Evolutionary conservation across 2,329 filamentous ascomycete genomes (phyloP), one percentile per base, ranked within the genome.

Genomic region (Arthrobotrys pseudoclavata): DNA sequence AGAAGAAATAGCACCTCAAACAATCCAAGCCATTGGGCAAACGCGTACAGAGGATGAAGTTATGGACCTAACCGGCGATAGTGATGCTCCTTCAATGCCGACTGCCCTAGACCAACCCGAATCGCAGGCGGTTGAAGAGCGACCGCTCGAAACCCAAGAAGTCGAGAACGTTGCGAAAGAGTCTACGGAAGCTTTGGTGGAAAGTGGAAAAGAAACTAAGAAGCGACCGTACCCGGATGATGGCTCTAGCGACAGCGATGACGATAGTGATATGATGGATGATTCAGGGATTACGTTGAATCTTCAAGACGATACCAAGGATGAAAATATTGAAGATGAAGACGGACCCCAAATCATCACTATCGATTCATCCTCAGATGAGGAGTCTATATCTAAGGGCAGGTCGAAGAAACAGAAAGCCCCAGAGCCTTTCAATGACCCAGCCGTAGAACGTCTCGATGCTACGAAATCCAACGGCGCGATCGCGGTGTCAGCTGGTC

Each of bases 261-360:
- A 68, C 18, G 74, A 77, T 48, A 71, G 60, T 26, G 74, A 77
- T n/a, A 71, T 77, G 74, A 63, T 77, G 31, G 74, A 77, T 68
- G 74, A 77, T 42, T 77, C 74, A 40, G 74, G 74, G 20, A 77
- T 77, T 42, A 77, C 74, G n/a, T 42, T 77, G 18, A 77, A 77
- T 18, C 74, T 77, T 18, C 67, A 77, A n/a, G 74, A 69, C 5
- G 67, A 62, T 20, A 24, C 20, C 24, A 31, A 45, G 34, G 66
- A 76, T 18, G 67, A 75, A 5, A 31, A 45, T n/a, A 18, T 50
- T 7, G 53, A 57, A n/a, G 29, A 50, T 34, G 22, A 45, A 4
- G 50, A 53, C 5, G 53, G 47, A n/a, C 13, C 57, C 22, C 20
- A 71, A 55, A 50, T 62, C 29, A 77, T 77, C 45, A 63, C 52